Base-by-base conservation (phyloP, 2,329 filamentous ascomycete species). In the Aspergillus hortae region DNA sequence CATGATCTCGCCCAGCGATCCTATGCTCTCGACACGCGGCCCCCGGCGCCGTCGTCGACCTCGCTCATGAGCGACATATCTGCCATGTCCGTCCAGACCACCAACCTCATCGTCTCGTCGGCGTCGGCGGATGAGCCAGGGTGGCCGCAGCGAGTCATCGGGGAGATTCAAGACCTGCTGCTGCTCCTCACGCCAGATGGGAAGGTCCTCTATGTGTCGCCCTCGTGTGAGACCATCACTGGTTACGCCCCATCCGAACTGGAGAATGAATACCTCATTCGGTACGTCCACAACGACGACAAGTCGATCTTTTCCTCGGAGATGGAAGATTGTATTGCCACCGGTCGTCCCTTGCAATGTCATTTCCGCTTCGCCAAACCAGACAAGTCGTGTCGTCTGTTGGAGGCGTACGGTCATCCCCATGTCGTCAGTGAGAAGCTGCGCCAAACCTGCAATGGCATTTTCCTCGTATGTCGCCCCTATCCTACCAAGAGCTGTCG, bases 381-480 rank as follows among this genome's bases (percentile, higher is more conserved):
- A 59, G 89, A 94, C 65, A 85, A 83, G 19, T 79, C 78, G 2
- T 95, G 87, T 67, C 79, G 80, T 57, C 89, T 96, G 50, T 90
- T 97, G 66, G 92, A 97, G 73, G 86, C 89, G 97, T 73, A 86
- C 95, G 56, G 87, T 87, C 33, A 83, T 81, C 17, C 53, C 57
- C 11, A 85, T 89, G 57, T 80, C 7, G 21, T 23, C 23, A 82
- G 56, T 82, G 82, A 23, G 85, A 84, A 54, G 80, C 82, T 1
- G 80, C 81, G 58, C 86, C 86, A 57, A 1, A 87, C 88, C 61
- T 96, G 91, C 68, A 85, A 90, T 62, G 92, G 92, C 35, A 90
- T 96, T 61, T 96, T 96, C 68, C 89, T 97, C 78, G 92, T 95
- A 85, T 86, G 90, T 7, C 83, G 92, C 17, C 89, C 89, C 1